Conservation (phyloP, 2,329 filamentous ascomycete species). For the Botrytis paeoniae region DNA sequence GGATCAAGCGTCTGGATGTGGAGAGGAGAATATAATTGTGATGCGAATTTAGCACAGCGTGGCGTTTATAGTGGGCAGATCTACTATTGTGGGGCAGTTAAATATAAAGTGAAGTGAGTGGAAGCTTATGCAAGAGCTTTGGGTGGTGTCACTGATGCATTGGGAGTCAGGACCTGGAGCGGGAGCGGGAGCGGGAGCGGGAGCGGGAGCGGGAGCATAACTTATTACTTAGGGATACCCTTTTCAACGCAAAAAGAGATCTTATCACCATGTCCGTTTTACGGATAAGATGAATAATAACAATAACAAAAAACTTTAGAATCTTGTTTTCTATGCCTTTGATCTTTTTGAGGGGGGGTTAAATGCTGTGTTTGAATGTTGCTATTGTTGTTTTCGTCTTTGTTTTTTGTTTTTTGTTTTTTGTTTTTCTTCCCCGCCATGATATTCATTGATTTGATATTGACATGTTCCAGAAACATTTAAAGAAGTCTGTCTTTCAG, state of each 20-base stretch:
- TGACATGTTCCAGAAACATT: background rate
- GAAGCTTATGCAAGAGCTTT: conserved; percentile 13
- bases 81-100: conserved; percentile 2
- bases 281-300: conserved; percentile 12
- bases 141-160: conserved; percentile 9
- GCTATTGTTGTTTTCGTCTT: no score
- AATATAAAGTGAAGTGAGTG: background rate
- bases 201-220: background rate
- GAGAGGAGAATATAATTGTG: conserved; percentile 10
- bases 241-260: background rate
- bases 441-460: background rate
- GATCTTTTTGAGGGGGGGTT: background rate
- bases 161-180: background rate
- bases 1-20: background rate
- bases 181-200: background rate
- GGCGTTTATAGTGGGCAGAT: conserved; percentile 16
- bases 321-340: background rate
- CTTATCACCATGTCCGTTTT: background rate
- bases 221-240: conserved; percentile 15
- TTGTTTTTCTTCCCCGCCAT: background rate
- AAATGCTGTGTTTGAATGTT: background rate
- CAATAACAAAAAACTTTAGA: background rate
- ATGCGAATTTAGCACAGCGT: conserved; percentile 16
- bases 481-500: background rate
- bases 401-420: background rate